These are phyloP conservation scores for Haplosporangium sp. DNA, from an alignment of 371 early-diverging fungal species.

Conservation along the genomic window DNA sequence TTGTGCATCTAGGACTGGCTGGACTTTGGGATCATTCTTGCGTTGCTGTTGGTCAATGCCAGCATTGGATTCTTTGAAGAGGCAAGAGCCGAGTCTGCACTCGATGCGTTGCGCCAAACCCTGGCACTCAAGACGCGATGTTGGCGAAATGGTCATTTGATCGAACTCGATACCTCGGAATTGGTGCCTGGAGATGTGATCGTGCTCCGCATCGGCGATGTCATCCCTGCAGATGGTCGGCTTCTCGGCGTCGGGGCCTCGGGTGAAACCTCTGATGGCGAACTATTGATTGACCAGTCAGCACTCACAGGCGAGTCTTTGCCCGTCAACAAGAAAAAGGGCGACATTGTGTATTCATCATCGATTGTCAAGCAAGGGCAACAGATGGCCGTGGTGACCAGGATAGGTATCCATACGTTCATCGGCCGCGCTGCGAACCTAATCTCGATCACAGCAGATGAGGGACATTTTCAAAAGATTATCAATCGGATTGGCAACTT, in stretches of 20 bases:
- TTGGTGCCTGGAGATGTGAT: constrained; percentile 92
- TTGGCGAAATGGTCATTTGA: constrained; percentile 82
- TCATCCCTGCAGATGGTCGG: constrained; percentile 92
- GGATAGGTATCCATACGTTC: constrained; percentile 86
- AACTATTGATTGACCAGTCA: constrained; percentile 92
- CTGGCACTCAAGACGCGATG: constrained; percentile 78
- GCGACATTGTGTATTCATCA: constrained; percentile 83
- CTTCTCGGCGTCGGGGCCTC: constrained; percentile 86
- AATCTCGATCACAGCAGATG: constrained; percentile 83
- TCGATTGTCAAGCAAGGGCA: constrained; percentile 88
- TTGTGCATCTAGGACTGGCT: constrained; percentile 74
- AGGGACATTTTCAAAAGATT: constrained; percentile 91
- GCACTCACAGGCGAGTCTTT: constrained; percentile 96
- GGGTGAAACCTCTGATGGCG: constrained; percentile 78
- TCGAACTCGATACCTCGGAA: constrained; percentile 80
- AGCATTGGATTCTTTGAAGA: constrained; percentile 91
- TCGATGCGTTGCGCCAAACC: constrained; percentile 86
- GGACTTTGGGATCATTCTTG: constrained; percentile 88
- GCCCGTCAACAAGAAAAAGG: constrained; percentile 84
- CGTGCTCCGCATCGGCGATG: constrained; percentile 91
- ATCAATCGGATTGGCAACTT: constrained; percentile 94
- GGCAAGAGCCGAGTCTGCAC: constrained; percentile 88
- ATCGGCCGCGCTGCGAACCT: constrained; percentile 91
- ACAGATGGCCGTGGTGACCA: constrained; percentile 84
- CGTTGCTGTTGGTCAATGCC: constrained; percentile 87